phyloP scores from a whole-genome alignment of 2,329 filamentous ascomycete genomes.

The Hyphodiscus sp. region DNA sequence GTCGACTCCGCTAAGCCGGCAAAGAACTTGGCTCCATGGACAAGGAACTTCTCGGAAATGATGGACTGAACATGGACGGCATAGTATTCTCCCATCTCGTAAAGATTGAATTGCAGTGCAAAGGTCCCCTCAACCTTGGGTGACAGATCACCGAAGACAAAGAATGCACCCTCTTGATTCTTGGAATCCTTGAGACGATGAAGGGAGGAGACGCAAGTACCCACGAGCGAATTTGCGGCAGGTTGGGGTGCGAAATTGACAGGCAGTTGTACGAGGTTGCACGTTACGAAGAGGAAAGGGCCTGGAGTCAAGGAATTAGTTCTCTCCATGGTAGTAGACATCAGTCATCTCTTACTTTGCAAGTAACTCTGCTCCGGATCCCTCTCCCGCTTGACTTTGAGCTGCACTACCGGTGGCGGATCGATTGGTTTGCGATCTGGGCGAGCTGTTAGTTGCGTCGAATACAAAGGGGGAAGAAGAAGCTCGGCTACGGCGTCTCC shows the following conservation, averaged over 20 bases:
- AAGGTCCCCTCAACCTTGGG: constrained; percentile 68
- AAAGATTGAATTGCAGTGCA: constrained; percentile 70
- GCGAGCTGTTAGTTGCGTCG: constrained; percentile 5
- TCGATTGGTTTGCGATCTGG: constrained; percentile 80
- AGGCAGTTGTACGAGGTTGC: constrained; percentile 37
- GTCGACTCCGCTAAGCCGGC: constrained; percentile 78
- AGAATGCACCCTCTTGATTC: constrained; percentile 76
- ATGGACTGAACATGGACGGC: constrained; percentile 30
- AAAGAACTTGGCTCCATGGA: constrained; percentile 60
- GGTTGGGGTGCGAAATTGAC: constrained; percentile 36
- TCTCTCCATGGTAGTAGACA: constrained; percentile 1
- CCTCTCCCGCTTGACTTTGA: constrained; percentile 43
- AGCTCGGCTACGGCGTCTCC: not conserved
- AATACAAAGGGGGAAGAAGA: not conserved
- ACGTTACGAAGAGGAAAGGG: constrained; percentile 44
- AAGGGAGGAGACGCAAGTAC: constrained; percentile 72
- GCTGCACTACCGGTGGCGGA: constrained; percentile 76
- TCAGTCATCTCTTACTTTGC: constrained; percentile 45
- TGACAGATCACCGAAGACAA: constrained; percentile 85
- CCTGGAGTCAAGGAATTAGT: constrained; percentile 28
- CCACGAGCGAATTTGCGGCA: constrained; percentile 51
- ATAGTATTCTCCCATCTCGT: constrained; percentile 51
- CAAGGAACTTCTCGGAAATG: constrained; percentile 63
- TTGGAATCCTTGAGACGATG: constrained; percentile 74
- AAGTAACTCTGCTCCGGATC: constrained; percentile 43